phyloP scores from a whole-genome alignment of 768 basidiomycete genomes.

The Suillus bovinus region DNA sequence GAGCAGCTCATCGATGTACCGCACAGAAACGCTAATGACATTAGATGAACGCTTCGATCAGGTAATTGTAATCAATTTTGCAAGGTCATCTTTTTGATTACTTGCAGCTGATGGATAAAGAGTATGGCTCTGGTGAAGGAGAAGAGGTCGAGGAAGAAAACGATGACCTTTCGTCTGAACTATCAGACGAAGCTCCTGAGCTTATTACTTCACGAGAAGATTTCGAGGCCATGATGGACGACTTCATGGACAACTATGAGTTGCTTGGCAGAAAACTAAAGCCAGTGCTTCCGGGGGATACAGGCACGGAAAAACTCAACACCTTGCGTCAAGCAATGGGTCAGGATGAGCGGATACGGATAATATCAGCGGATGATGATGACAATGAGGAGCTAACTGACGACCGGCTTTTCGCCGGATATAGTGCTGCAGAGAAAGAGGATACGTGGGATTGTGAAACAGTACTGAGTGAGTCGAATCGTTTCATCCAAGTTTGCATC shows the following conservation, averaged over 20 bases:
- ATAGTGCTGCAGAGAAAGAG: conserved; percentile 50
- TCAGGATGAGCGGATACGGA: conserved; percentile 58
- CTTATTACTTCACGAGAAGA: conserved; percentile 83
- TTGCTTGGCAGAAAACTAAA: conserved; percentile 86
- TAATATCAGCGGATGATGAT: conserved; percentile 43
- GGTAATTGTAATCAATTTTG: conserved; percentile 42
- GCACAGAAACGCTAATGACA: conserved; percentile 84
- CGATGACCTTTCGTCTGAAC: conserved; percentile 39
- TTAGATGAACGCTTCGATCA: conserved; percentile 95
- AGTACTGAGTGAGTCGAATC: conserved; percentile 70
- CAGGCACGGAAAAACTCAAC: conserved; percentile 76
- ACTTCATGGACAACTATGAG: conserved; percentile 92
- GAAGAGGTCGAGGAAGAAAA: conserved; percentile 42
- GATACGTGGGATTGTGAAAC: conserved; percentile 97
- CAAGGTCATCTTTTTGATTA: conserved; percentile 1
- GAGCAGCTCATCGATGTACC: conserved; percentile 95
- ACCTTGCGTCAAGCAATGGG: conserved; percentile 78
- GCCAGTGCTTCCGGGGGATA: conserved; percentile 70
- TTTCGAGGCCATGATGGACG: conserved; percentile 88
- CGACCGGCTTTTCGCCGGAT: conserved; percentile 41
- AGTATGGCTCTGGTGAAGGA: conserved; percentile 69
- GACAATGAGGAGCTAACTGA: conserved; percentile 50
- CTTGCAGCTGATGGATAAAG: conserved; percentile 68
- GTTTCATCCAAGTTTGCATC: conserved; percentile 4
- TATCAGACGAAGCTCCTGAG: conserved; percentile 57